Base-by-base conservation (phyloP, 176 grass and related monocot species). In the Oryza glaberrima region DNA sequence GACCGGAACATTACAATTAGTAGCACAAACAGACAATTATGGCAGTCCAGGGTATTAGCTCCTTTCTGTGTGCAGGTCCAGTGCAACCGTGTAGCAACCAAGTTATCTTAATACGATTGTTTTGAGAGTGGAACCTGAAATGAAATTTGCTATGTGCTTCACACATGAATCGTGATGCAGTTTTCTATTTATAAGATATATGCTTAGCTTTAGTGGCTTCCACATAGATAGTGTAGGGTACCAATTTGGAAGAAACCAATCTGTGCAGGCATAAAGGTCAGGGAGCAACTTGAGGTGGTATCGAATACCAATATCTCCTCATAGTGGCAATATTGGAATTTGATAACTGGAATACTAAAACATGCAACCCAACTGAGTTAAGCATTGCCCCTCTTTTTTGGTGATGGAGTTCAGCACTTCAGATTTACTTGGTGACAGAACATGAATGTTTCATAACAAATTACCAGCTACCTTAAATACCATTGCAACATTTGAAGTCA, bases 1-100 rank as follows among this genome's bases (percentile, higher is more conserved):
- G 6, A 77, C 79, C 16, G 26, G 49, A 82, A 3, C 67, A 54
- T 68, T 75, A 15, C 56, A 51, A 49, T 28, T 78, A 48, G 70
- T 28, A 75, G 58, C 16, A 83, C 17, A 20, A 16, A 10, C 6
- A 83, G 12, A 5, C 47, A 65, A 38, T 66, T 46, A 38, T 36
- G 40, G 70, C 1, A 47, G 16, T 73, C 1, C 36, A 44, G 41
- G 4, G 69, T 45, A 19, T 28, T 58, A 40, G 56, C 51, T 22
- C 17, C 25, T 54, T 19, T 56, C 20, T 61, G 58, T n/a, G 58
- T 61, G 58, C 58, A 63, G 58, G 20, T 61, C 7, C 19, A n/a
- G 56, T 20, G 20, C 51, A 54, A 6, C 16, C 16, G 15, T 19
- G 51, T 4, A 44, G 46, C 16, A 6, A 65, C 32, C 6, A 63